Evolutionary conservation across 2,329 filamentous ascomycete species (phyloP).

Genomic region (Botrytis hyacinthi): DNA sequence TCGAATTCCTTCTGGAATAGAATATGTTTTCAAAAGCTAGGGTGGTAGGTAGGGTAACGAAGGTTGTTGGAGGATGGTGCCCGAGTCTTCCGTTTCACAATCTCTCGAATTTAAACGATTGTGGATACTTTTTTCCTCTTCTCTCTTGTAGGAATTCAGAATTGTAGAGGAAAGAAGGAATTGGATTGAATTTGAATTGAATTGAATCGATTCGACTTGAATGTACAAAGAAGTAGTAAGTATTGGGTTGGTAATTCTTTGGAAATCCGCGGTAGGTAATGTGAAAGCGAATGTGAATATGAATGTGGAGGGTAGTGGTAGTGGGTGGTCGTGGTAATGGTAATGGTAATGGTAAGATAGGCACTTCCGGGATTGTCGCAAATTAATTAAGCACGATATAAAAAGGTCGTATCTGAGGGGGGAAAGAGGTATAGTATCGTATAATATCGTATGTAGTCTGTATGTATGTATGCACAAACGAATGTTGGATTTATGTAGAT

Average conservation of each 20-base stretch:
- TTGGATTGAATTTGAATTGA: neutral
- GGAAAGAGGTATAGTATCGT: neutral
- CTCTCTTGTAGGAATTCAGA: neutral
- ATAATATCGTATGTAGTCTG: too few relatives aligned
- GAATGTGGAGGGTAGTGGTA: neutral
- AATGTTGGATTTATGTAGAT: neutral
- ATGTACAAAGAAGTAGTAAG: neutral
- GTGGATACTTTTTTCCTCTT: neutral
- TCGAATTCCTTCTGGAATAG: neutral
- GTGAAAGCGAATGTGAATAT: neutral
- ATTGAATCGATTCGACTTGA: neutral
- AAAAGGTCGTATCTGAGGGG: neutral
- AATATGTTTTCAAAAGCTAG: constrained; percentile 6
- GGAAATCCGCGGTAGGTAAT: neutral
- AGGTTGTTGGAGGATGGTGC: neutral
- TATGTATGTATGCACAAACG: neutral
- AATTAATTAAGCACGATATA: constrained; percentile 10
- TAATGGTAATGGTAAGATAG: neutral
- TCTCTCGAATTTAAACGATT: constrained; percentile 15
- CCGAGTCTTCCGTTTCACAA: constrained; percentile 17
- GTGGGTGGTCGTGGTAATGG: too few relatives aligned
- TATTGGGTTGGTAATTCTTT: neutral
- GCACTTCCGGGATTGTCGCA: constrained; percentile 4
- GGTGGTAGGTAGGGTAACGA: neutral
- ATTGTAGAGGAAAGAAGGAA: neutral